phyloP scores from a whole-genome alignment of 257 asterid species.

The Linaria vulgaris region DNA sequence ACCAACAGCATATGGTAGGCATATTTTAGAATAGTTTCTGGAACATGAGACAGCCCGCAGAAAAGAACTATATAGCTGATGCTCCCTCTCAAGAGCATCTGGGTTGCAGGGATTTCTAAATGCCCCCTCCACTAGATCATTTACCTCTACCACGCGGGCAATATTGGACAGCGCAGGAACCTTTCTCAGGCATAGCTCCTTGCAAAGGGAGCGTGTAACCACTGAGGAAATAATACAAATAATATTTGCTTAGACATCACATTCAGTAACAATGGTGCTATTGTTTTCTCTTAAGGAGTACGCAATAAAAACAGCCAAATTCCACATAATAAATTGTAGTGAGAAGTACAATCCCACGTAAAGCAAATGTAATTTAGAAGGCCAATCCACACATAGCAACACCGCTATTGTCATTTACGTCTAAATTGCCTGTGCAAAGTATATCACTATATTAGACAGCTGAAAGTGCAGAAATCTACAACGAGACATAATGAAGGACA shows the following conservation, averaged over 20 bases:
- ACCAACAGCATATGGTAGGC: constrained; percentile 41
- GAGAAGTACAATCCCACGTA: not conserved
- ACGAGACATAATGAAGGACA: too few species aligned
- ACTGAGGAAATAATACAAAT: constrained; percentile 36
- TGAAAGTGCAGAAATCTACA: too few species aligned
- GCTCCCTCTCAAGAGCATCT: constrained; percentile 40
- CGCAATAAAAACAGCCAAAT: not conserved
- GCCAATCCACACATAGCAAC: not conserved
- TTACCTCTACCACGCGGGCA: constrained; percentile 26
- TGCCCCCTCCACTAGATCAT: constrained; percentile 19
- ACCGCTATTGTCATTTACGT: not conserved
- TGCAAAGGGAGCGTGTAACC: constrained; percentile 44
- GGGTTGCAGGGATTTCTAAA: constrained; percentile 34
- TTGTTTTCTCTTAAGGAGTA: not conserved
- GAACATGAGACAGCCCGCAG: constrained; percentile 34
- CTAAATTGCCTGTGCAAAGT: not conserved
- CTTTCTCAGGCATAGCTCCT: constrained; percentile 47
- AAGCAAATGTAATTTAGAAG: not conserved
- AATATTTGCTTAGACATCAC: not conserved
- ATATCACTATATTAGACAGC: too few species aligned
- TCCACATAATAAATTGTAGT: not conserved
- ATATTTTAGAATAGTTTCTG: constrained; percentile 24
- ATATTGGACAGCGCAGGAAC: constrained; percentile 42
- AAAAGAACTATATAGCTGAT: constrained; percentile 40
- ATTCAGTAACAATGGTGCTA: not conserved